Conservation (phyloP, 352 stramenopile genomes). For the Globisporangium apiculatum region DNA sequence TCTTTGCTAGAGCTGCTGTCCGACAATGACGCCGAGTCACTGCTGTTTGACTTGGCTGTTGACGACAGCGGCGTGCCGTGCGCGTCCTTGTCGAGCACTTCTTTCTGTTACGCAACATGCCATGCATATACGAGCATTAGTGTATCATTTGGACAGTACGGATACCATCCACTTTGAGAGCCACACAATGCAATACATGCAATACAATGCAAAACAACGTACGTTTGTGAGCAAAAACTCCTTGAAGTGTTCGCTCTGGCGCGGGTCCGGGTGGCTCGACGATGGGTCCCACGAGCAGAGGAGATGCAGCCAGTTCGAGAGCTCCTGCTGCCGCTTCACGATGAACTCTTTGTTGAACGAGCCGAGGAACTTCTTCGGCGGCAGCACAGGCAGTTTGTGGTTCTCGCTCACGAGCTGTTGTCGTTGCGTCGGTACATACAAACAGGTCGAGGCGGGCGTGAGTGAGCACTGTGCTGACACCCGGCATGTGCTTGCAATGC, state of each 20-base stretch:
- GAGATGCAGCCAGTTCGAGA: conserved; percentile 82
- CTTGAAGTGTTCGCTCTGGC: conserved; percentile 63
- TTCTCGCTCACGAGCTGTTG: conserved; percentile 60
- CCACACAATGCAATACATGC: too few species aligned
- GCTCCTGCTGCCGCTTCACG: conserved; percentile 82
- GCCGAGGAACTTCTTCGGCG: conserved; percentile 86
- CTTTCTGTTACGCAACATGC: conserved; percentile 36
- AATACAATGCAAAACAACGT: conserved; percentile 4
- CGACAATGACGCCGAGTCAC: conserved; percentile 7
- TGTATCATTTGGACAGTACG: background rate
- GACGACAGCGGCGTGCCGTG: conserved; percentile 23
- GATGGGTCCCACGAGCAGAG: conserved; percentile 68
- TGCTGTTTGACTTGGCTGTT: background rate
- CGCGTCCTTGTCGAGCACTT: conserved; percentile 56
- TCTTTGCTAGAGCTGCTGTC: conserved; percentile 4
- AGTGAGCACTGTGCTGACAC: background rate
- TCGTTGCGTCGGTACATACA: background rate
- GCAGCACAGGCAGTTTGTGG: conserved; percentile 70
- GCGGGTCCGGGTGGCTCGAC: conserved; percentile 53
- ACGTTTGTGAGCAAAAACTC: conserved; percentile 80
- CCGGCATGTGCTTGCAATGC: too few species aligned
- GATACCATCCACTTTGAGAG: background rate
- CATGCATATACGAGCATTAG: too few species aligned
- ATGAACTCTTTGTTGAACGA: conserved; percentile 89
- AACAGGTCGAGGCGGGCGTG: background rate